Conservation (phyloP, 805 yeast genomes). For the Candida tallmaniae region DNA sequence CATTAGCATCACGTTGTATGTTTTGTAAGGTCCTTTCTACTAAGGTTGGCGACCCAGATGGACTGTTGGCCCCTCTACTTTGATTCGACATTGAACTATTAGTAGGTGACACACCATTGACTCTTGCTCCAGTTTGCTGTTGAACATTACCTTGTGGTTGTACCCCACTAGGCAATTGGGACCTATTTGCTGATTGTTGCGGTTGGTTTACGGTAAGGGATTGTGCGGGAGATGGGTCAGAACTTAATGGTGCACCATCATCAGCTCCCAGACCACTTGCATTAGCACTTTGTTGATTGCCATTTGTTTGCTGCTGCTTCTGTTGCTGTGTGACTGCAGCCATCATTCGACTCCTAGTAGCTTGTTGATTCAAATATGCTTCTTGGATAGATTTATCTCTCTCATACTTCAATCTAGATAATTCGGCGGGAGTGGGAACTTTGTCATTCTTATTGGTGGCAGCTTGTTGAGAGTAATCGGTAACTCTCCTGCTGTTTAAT, state of each 20-base stretch:
- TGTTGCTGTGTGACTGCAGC: conserved; percentile 39
- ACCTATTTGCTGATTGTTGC: not conserved
- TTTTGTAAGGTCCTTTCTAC: conserved; percentile 6
- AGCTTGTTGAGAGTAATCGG: conserved; percentile 11
- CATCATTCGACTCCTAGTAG: conserved; percentile 37
- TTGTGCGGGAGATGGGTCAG: not conserved
- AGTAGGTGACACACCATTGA: conserved; percentile 6
- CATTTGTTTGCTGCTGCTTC: conserved; percentile 15
- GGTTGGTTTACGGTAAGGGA: not conserved
- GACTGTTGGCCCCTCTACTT: not conserved
- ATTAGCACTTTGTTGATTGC: conserved; percentile 10
- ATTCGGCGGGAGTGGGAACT: conserved; percentile 69
- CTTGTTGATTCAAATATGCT: conserved; percentile 50
- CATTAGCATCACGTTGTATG: conserved; percentile 9
- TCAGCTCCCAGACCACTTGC: conserved; percentile 5
- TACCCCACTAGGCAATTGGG: not conserved
- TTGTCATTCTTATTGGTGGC: conserved; percentile 32
- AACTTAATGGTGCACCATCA: not conserved
- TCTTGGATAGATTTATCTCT: conserved; percentile 83
- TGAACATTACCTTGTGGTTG: not conserved
- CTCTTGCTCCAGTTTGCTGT: not conserved
- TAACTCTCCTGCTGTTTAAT: conserved; percentile 18
- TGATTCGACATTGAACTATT: conserved; percentile 2
- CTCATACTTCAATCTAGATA: conserved; percentile 77
- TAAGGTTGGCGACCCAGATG: conserved; percentile 1